phyloP scores from a whole-genome alignment of 495 filamentous ascomycete species.

The Xylaria flabelliformis region DNA sequence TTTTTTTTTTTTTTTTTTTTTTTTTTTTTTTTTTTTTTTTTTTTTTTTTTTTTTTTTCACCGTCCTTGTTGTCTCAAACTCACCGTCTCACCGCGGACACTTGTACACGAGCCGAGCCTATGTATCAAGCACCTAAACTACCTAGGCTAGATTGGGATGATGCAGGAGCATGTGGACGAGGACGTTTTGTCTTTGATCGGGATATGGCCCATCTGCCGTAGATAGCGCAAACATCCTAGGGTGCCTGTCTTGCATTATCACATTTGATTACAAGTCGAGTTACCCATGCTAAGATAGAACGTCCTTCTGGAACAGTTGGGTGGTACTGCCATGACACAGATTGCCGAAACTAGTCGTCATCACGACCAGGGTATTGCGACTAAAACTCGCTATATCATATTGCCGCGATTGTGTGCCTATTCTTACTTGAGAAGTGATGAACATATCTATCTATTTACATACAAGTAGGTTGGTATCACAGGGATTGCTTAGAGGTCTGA shows the following conservation, averaged over 20 bases:
- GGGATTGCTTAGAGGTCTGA: not conserved
- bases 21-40: too few species aligned
- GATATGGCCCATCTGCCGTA: not conserved
- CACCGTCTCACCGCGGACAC: too few species aligned
- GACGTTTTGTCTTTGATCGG: not conserved
- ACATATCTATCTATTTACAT: too few species aligned
- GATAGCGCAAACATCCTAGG: too few species aligned
- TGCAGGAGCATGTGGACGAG: not conserved
- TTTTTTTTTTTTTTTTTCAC: not conserved
- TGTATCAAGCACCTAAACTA: not conserved
- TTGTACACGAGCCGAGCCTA: not conserved
- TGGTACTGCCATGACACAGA: not conserved
- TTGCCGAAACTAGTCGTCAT: not conserved
- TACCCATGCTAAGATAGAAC: too few species aligned
- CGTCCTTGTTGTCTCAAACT: not conserved
- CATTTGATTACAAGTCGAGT: not conserved
- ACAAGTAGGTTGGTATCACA: not conserved
- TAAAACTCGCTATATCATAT: not conserved
- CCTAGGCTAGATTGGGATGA: not conserved
- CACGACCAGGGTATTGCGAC: not conserved
- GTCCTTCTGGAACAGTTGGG: not conserved
- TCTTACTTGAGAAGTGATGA: too few species aligned
- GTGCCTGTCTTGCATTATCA: constrained; percentile 13
- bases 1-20: too few species aligned
- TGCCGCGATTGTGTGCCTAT: not conserved